Evolutionary conservation across 441 rosid genomes (phyloP), one percentile per base, ranked within the genome.

Genomic region (Adansonia madagascariensis): DNA sequence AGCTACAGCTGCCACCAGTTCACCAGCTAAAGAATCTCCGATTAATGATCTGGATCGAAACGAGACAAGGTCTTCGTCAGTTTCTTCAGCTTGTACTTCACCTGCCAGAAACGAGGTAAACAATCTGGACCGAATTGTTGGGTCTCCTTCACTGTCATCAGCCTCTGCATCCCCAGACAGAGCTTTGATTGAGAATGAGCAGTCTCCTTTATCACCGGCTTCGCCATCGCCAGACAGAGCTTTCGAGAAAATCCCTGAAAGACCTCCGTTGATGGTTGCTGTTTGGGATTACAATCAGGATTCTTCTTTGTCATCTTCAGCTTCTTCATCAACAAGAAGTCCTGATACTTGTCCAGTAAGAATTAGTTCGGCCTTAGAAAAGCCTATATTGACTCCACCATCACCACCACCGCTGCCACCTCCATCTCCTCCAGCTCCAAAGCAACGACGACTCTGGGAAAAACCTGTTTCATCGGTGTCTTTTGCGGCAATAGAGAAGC

Each of bases 321-420:
- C 84, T 0, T 56, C 84, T 65, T 85, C 90, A 41, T 35, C 41
- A 35, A 87, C 94, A 31, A 87, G 76, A 43, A 84, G 87, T 67
- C 77, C 81, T 72, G 90, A 84, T 75, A 78, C 80, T 84, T 88
- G 11, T 89, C 88, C 15, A 31, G 56, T 80, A 22, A 80, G 83
- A 82, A 74, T 70, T 72, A 75, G 80, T 71, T 24, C 77, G 18
- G 69, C 79, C 78, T 76, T 74, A 47, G 79, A 78, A 61, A 89
- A 75, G 75, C 76, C 84, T 24, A 78, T 68, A 27, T 79, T 79
- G 69, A 83, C 68, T 75, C 50, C 90, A 0, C 81, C 69, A 0
- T 87, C 80, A 6, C 90, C 85, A 0, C 86, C 90, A 0, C 87
- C 88, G 0, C 89, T 88, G 0, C 89, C 86, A 0, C 90, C 86